These are phyloP conservation scores for Tilletia walkeri DNA, from an alignment of 1,284 basidiomycete genomes.

Conservation along the genomic window DNA sequence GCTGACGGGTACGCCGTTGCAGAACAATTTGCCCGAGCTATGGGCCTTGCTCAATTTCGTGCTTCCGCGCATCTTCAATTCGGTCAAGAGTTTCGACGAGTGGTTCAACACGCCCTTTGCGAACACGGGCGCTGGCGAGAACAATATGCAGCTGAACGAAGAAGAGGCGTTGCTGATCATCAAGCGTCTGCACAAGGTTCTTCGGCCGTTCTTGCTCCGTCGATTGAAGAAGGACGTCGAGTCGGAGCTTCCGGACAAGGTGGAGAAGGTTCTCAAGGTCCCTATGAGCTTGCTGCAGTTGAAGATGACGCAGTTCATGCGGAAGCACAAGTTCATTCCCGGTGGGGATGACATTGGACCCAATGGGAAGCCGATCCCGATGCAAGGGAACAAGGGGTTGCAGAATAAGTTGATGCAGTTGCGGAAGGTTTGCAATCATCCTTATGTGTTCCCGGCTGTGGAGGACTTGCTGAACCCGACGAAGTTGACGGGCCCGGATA, in stretches of 20 bases:
- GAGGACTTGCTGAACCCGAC: constrained; percentile 85
- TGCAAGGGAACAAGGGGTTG: constrained; percentile 60
- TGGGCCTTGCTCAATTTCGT: constrained; percentile 99
- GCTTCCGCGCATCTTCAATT: constrained; percentile 97
- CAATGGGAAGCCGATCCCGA: constrained; percentile 46
- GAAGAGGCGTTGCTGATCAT: constrained; percentile 98
- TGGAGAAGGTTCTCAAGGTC: constrained; percentile 98
- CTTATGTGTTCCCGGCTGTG: constrained; percentile 84
- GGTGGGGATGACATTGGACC: constrained; percentile 57
- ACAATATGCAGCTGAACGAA: constrained; percentile 94
- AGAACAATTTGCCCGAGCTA: constrained; percentile 97
- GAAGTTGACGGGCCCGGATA: constrained; percentile 75
- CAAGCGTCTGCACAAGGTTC: constrained; percentile 94
- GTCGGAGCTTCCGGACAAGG: constrained; percentile 94
- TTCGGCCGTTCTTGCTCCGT: constrained; percentile 92
- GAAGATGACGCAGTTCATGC: constrained; percentile 96
- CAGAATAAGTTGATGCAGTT: constrained; percentile 99
- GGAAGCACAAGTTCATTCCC: constrained; percentile 82
- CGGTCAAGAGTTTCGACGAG: constrained; percentile 98
- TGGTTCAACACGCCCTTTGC: constrained; percentile 99
- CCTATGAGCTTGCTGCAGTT: constrained; percentile 92
- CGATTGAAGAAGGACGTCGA: constrained; percentile 99
- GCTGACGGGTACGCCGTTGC: constrained; percentile 93
- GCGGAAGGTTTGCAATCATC: constrained; percentile 89
- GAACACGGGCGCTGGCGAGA: constrained; percentile 81